Percentiles rank a stretch among this genome's conserved stretches.
Conservation (phyloP, 2,329 filamentous ascomycete genomes). For the Colletotrichum liriopes region DNA sequence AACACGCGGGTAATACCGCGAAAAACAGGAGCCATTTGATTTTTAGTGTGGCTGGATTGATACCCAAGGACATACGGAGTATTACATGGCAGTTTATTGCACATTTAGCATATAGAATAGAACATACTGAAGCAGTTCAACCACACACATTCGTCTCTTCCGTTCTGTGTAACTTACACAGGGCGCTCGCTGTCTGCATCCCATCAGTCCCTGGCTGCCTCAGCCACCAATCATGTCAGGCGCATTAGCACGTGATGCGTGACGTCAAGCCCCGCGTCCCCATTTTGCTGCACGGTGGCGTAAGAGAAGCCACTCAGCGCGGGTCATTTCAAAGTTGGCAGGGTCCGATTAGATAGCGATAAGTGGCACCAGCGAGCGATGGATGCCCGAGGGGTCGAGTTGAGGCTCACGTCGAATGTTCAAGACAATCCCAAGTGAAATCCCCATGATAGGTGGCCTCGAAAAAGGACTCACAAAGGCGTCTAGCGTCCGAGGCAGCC, state of each 20-base stretch:
- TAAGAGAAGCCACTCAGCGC: conserved; percentile 12
- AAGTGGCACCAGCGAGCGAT: not conserved
- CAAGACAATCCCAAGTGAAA: not conserved
- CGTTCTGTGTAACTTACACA: not conserved
- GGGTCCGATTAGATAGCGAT: conserved; percentile 33
- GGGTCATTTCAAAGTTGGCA: not conserved
- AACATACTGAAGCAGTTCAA: not conserved
- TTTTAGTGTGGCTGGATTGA: not conserved
- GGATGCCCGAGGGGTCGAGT: not conserved
- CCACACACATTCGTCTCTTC: not conserved
- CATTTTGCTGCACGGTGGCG: conserved; percentile 11
- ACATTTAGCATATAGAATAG: not conserved
- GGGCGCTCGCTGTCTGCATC: no score
- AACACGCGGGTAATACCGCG: not conserved
- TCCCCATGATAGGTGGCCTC: not conserved
- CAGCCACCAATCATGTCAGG: conserved; percentile 26
- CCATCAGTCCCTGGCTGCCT: no score
- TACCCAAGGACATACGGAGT: conserved; percentile 26
- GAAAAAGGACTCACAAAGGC: not conserved
- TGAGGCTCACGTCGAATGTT: not conserved
- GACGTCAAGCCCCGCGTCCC: conserved; percentile 40
- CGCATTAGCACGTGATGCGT: conserved; percentile 30
- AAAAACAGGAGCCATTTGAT: not conserved
- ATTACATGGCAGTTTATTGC: not conserved
- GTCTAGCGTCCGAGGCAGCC: not conserved